A percentile compares a stretch with the other conserved stretches of the same genome.
Conservation (phyloP, 768 basidiomycete genomes). For the Pulveroboletus sp. region DNA sequence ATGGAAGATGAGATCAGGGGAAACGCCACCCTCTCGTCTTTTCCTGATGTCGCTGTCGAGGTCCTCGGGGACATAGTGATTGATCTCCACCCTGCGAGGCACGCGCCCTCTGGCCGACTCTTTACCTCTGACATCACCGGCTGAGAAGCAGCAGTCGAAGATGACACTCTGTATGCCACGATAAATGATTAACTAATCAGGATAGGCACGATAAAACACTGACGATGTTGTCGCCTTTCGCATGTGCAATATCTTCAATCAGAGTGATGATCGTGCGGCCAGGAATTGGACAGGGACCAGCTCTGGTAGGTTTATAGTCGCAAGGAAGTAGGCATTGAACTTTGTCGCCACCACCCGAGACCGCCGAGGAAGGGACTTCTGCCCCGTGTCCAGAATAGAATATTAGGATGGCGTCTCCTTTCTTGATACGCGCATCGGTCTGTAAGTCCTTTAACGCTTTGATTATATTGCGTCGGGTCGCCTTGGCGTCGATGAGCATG, state of each 20-base stretch:
- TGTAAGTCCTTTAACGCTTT: slow-evolving; percentile 21
- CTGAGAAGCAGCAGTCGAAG: slow-evolving; percentile 45
- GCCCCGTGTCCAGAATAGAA: slow-evolving; percentile 46
- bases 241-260: slow-evolving; percentile 35
- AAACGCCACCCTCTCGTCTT: slow-evolving; percentile 8
- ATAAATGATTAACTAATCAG: background rate
- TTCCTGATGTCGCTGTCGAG: slow-evolving; percentile 29
- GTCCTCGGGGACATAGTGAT: background rate
- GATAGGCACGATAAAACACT: slow-evolving; percentile 14
- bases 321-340: slow-evolving; percentile 32
- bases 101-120: background rate
- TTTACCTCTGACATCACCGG: slow-evolving; percentile 27
- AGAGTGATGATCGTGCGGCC: slow-evolving; percentile 40
- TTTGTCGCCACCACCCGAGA: slow-evolving; percentile 23
- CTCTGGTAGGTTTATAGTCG: slow-evolving; percentile 27
- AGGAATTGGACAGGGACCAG: slow-evolving; percentile 32
- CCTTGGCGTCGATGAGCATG: slow-evolving; percentile 35
- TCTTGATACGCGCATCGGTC: slow-evolving; percentile 20
- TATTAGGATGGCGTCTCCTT: slow-evolving; percentile 37
- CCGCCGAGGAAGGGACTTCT: slow-evolving; percentile 27
- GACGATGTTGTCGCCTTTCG: slow-evolving; percentile 43
- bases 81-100: slow-evolving; percentile 5
- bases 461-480: slow-evolving; percentile 36
- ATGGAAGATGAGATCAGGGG: slow-evolving; percentile 22
- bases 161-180: slow-evolving; percentile 36